Percentiles rank a stretch among this genome's conserved stretches.
phyloP scores from a whole-genome alignment of 805 yeast species.

The Saccharomycopsis sp. region DNA sequence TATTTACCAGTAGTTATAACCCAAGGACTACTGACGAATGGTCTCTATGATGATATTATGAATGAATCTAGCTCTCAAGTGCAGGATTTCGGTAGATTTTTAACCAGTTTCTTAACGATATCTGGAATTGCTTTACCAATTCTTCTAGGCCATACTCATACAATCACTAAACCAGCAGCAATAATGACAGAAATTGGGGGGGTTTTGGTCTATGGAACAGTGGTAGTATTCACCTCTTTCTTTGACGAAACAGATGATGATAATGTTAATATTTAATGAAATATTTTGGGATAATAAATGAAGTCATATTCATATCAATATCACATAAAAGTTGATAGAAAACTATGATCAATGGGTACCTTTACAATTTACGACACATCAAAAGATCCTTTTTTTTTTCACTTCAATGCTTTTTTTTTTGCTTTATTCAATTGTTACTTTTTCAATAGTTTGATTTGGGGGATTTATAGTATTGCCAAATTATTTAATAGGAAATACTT shows the following conservation, averaged over 20 bases:
- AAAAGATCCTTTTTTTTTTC: no score
- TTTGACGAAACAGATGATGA: constrained; percentile 11
- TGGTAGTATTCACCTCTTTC: constrained; percentile 12
- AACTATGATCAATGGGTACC: no score
- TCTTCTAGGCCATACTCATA: constrained; percentile 11
- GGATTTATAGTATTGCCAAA: no score
- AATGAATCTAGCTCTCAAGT: constrained; percentile 8
- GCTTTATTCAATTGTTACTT: no score
- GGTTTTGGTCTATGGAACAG: constrained; percentile 10
- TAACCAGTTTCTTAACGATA: constrained; percentile 10
- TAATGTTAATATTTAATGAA: constrained; percentile 1
- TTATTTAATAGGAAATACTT: no score
- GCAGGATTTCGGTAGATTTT: constrained; percentile 14
- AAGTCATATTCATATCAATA: no score
- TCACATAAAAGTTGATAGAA: not conserved
- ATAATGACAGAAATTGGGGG: constrained; percentile 16
- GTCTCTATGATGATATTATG: constrained; percentile 16
- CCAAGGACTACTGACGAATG: constrained; percentile 4
- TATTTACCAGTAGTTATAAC: constrained; percentile 15
- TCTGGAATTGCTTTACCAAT: constrained; percentile 13
- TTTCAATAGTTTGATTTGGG: no score
- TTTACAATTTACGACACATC: no score
- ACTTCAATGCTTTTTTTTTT: no score
- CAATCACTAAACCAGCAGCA: constrained; percentile 10
- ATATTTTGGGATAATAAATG: no score